phyloP scores from a whole-genome alignment of 2,329 filamentous ascomycete species.

The Amesomyces nigricolor region DNA sequence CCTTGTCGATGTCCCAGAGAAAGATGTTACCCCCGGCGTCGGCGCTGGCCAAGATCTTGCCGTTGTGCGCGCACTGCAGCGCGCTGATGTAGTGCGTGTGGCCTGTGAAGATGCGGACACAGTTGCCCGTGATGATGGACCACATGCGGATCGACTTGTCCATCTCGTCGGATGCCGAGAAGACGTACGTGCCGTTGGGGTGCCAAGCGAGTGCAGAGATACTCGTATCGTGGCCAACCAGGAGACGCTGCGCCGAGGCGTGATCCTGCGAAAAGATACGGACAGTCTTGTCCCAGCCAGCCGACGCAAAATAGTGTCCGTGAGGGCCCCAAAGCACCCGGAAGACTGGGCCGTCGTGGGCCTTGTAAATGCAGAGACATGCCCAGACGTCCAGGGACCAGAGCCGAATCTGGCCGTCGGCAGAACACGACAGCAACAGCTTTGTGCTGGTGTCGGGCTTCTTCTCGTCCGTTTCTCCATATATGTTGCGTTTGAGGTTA shows the following conservation, averaged over 20 bases:
- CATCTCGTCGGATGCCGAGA: constrained; percentile 79
- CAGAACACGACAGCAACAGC: constrained; percentile 79
- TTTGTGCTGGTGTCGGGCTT: constrained; percentile 54
- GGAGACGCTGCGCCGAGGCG: constrained; percentile 78
- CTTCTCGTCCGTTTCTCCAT: constrained; percentile 41
- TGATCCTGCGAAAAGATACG: constrained; percentile 91
- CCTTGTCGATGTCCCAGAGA: constrained; percentile 89
- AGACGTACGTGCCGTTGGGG: constrained; percentile 87
- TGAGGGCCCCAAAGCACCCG: constrained; percentile 85
- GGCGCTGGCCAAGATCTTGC: constrained; percentile 84
- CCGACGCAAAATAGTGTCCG: constrained; percentile 89
- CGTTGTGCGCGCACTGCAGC: constrained; percentile 78
- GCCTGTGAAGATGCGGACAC: constrained; percentile 86
- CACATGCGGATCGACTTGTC: constrained; percentile 97
- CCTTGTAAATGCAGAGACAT: constrained; percentile 91
- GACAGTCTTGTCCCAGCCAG: constrained; percentile 82
- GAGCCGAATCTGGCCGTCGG: constrained; percentile 80
- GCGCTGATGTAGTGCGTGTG: constrained; percentile 84
- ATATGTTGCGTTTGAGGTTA: constrained; percentile 43
- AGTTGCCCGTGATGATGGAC: constrained; percentile 81
- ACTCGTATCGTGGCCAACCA: constrained; percentile 87
- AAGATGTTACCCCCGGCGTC: constrained; percentile 86
- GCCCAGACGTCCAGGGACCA: constrained; percentile 92
- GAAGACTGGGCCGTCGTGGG: constrained; percentile 84
- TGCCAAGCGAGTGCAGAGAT: constrained; percentile 94